Percentiles rank a stretch among this genome's conserved stretches.
Conservation (phyloP, 164 flowering plant genomes). For the Vitis cinerea region DNA sequence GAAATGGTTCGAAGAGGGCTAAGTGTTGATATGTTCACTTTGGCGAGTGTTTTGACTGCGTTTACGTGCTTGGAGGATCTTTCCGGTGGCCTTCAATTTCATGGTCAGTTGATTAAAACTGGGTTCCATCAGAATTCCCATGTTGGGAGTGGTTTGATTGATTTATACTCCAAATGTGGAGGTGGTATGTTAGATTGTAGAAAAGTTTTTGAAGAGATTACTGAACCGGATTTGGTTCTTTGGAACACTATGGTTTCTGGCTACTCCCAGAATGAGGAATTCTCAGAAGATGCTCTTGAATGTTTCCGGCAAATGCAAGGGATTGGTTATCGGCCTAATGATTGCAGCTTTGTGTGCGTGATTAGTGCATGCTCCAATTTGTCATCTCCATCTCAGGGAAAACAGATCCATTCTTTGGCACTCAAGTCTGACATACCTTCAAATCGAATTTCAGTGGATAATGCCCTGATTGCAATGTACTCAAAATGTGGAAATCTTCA, state of each 20-base stretch:
- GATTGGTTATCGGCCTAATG: slow-evolving; percentile 68
- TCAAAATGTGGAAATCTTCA: slow-evolving; percentile 77
- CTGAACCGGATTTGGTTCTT: slow-evolving; percentile 64
- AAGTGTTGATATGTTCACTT: slow-evolving; percentile 64
- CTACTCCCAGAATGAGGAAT: slow-evolving; percentile 61
- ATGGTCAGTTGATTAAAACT: slow-evolving; percentile 61
- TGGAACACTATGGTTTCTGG: slow-evolving; percentile 97
- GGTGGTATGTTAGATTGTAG: slow-evolving; percentile 41
- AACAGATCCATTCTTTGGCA: slow-evolving; percentile 66
- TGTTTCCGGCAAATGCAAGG: slow-evolving; percentile 65
- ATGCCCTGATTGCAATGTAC: slow-evolving; percentile 78
- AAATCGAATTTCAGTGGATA: slow-evolving; percentile 56
- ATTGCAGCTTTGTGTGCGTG: slow-evolving; percentile 79
- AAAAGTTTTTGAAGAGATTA: slow-evolving; percentile 63
- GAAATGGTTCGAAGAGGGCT: slow-evolving; percentile 55
- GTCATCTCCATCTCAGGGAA: slow-evolving; percentile 73
- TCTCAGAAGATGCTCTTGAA: slow-evolving; percentile 57
- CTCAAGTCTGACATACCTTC: slow-evolving; percentile 62
- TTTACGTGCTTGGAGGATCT: slow-evolving; percentile 62
- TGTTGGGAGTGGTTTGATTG: slow-evolving; percentile 86
- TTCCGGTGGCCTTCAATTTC: slow-evolving; percentile 74
- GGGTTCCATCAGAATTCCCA: slow-evolving; percentile 69
- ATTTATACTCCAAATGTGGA: slow-evolving; percentile 73
- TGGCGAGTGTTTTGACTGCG: slow-evolving; percentile 79
- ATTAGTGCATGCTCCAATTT: slow-evolving; percentile 73